Evolutionary conservation across 2,329 filamentous ascomycete genomes (phyloP), one percentile per base, ranked within the genome.

Genomic region (Aotearoamyces nothofagi): DNA sequence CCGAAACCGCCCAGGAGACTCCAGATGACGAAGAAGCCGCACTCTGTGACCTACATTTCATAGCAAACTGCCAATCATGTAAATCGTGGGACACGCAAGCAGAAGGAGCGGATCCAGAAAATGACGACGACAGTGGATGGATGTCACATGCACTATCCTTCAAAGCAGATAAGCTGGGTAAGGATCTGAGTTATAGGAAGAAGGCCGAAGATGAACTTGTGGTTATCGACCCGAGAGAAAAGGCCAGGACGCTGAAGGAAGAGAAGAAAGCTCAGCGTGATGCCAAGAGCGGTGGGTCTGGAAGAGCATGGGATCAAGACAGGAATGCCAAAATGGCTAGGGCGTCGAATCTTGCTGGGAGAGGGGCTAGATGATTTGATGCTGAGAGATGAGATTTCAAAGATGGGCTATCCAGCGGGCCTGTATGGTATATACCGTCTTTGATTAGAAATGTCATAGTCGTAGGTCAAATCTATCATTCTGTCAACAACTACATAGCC

Each of bases 1-100:
- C 37, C 3, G 36, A 33, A 9, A 35, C 30, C 22, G 52, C 27
- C 17, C 33, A 37, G 4, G 48, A 46, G 17, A 44, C 50, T 3
- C 51, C 48, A 36, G 63, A 65, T 11, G 75, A 76, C 3, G 71
- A 78, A 22, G 82, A 92, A 49, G 75, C 72, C 3, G 66, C 66
- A 27, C 62, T 92, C 4, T 98, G 90, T 47, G 90, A 96, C 50
- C 57, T 98, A 19, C 90, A 98, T 51, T 98, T 96, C 52, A 92
- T 98, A 38, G 80, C 79, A 27, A 81, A 92, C 44, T 98, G 90
- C 52, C 83, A 93, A 49, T 93, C 83, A 24, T 96, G 90, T 52
- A 73, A 70, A 33, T 69, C 77, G 0, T 93, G 86, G 83, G 79
- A 92, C 45, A 49, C 50, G 5, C 48, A 55, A 19, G 42, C 41